phyloP scores from a whole-genome alignment of 768 basidiomycete genomes.

The Sarcodon aspratus region DNA sequence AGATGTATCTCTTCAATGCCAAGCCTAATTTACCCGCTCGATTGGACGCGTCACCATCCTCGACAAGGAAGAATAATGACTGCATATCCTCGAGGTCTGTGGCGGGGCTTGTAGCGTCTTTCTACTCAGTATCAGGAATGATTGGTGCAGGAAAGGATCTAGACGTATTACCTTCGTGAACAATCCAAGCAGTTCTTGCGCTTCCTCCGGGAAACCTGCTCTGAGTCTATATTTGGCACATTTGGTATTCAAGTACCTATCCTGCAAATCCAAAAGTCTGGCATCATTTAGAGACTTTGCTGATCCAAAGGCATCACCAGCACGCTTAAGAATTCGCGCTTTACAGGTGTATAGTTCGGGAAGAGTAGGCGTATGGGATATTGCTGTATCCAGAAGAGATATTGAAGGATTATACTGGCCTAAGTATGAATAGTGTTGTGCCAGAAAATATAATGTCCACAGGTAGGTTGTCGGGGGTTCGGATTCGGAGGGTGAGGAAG shows the following conservation, averaged over 20 bases:
- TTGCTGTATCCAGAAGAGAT: conserved; percentile 48
- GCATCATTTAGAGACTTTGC: conserved; percentile 74
- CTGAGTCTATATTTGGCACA: conserved; percentile 83
- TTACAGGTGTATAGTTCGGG: conserved; percentile 81
- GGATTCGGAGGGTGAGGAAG: conserved; percentile 1
- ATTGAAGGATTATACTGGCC: conserved; percentile 40
- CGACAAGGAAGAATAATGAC: conserved; percentile 74
- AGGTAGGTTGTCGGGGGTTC: conserved; percentile 64
- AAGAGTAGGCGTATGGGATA: conserved; percentile 84
- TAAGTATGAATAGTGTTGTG: conserved; percentile 75
- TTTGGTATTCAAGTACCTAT: conserved; percentile 92
- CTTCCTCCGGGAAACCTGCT: conserved; percentile 72
- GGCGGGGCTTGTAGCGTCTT: conserved; percentile 67
- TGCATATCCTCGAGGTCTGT: conserved; percentile 94
- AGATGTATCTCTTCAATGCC: conserved; percentile 79
- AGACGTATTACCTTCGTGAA: conserved; percentile 73
- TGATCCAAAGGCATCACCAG: conserved; percentile 70
- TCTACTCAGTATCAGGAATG: conserved; percentile 31
- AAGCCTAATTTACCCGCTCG: conserved; percentile 55
- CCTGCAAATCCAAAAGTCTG: conserved; percentile 80
- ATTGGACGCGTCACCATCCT: conserved; percentile 67
- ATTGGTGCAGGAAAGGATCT: neutral
- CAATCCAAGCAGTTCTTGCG: conserved; percentile 59
- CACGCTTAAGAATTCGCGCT: conserved; percentile 77
- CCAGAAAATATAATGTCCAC: conserved; percentile 93